These are phyloP conservation scores for Luvunga scandens DNA, from an alignment of 345 rosid species.

Conservation along the genomic window DNA sequence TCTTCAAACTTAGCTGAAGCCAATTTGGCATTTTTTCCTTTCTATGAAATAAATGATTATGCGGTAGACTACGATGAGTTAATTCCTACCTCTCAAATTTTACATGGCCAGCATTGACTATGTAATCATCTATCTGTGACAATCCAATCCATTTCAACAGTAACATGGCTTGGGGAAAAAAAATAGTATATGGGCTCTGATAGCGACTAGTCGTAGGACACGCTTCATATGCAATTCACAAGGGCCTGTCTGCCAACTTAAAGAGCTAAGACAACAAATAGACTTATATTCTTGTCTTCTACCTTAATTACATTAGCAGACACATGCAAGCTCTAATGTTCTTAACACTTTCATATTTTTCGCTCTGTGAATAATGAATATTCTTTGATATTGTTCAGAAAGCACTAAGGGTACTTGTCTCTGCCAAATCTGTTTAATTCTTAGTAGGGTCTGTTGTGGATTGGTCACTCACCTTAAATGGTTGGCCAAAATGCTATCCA, in stretches of 20 bases:
- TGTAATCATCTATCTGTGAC: neutral
- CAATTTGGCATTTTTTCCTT: neutral
- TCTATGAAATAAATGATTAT: neutral
- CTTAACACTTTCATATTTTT: neutral
- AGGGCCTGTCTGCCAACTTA: neutral
- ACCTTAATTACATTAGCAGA: neutral
- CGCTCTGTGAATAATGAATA: neutral
- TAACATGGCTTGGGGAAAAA: neutral
- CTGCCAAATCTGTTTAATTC: neutral
- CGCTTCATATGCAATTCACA: conserved; percentile 7
- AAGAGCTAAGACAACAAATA: neutral
- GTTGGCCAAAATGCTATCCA: neutral
- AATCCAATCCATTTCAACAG: neutral
- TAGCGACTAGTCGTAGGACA: neutral
- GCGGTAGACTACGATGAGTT: neutral
- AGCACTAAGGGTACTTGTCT: neutral
- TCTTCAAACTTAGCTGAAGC: neutral
- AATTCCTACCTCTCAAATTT: neutral
- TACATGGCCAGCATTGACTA: neutral
- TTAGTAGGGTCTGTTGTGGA: neutral
- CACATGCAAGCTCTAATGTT: neutral
- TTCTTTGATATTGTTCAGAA: neutral
- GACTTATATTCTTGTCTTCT: neutral
- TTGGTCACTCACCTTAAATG: neutral
- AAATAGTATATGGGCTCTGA: neutral